These are phyloP conservation scores for Dentiscutata heterogama DNA, from an alignment of 371 early-diverging fungal genomes.

Conservation along the genomic window DNA sequence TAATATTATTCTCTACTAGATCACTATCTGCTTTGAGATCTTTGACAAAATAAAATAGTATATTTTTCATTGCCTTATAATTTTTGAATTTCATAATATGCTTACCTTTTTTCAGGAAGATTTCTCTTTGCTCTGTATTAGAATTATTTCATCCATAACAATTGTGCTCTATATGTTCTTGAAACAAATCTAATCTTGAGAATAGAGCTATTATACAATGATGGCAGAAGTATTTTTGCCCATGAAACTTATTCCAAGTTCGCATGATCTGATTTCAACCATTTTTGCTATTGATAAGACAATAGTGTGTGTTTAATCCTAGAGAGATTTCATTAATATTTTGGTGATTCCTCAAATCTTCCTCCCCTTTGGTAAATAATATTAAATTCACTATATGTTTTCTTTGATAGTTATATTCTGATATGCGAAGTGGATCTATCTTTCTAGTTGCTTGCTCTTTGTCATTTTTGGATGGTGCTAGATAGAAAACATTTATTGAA, in stretches of 20 bases:
- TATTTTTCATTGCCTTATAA: neutral
- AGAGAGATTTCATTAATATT: conserved; percentile 20
- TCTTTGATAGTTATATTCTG: conserved; percentile 25
- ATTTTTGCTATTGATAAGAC: neutral
- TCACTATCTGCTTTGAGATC: conserved; percentile 17
- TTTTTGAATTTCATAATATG: neutral
- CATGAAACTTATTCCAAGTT: conserved; percentile 30
- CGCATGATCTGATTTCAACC: neutral
- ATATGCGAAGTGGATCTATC: neutral
- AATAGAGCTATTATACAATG: conserved; percentile 3
- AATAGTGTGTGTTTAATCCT: conserved; percentile 22
- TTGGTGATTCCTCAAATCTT: neutral
- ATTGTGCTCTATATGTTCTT: conserved; percentile 9
- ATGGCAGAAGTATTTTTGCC: conserved; percentile 16
- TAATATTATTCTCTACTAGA: neutral
- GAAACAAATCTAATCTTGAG: neutral
- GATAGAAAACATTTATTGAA: neutral
- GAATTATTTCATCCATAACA: too few species aligned
- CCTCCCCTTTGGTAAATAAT: neutral
- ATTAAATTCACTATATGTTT: conserved; percentile 26
- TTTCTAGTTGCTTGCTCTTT: neutral
- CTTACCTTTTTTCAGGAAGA: neutral
- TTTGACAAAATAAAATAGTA: neutral
- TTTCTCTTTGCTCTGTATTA: neutral
- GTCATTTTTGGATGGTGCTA: neutral